phyloP scores from a whole-genome alignment of 306 rosid genomes.

The Trichosanthes cucumerina region DNA sequence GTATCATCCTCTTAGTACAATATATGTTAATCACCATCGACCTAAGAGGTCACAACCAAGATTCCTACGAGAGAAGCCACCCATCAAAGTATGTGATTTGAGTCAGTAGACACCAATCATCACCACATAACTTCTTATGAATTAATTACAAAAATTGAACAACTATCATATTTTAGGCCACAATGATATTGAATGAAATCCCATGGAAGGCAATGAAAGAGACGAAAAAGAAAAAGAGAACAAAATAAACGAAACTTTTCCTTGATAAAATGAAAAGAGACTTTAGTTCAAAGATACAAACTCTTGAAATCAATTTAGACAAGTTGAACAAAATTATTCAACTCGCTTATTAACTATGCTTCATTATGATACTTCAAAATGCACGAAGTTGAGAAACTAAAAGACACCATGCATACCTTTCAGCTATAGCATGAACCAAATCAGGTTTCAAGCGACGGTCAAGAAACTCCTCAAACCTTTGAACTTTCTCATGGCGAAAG shows the following conservation, averaged over 20 bases:
- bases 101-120: background rate
- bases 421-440: conserved; percentile 57
- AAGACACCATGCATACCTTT: conserved; percentile 35
- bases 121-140: background rate
- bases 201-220: background rate
- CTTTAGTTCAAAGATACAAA: too few species aligned
- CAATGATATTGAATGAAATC: background rate
- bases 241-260: too few species aligned
- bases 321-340: background rate
- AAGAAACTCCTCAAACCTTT: conserved; percentile 66
- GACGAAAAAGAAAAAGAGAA: too few species aligned
- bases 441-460: conserved; percentile 83
- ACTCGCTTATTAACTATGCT: background rate
- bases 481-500: conserved; percentile 38
- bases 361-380: background rate
- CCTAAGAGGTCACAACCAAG: background rate
- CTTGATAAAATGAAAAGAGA: too few species aligned
- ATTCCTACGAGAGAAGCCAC: background rate
- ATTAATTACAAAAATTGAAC: background rate
- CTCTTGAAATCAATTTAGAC: background rate
- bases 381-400: background rate
- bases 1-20: background rate
- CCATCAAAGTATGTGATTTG: background rate
- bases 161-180: background rate
- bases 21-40: background rate